phyloP scores from a whole-genome alignment of 2,329 filamentous ascomycete genomes.

The Ophiocordyceps robertsii region DNA sequence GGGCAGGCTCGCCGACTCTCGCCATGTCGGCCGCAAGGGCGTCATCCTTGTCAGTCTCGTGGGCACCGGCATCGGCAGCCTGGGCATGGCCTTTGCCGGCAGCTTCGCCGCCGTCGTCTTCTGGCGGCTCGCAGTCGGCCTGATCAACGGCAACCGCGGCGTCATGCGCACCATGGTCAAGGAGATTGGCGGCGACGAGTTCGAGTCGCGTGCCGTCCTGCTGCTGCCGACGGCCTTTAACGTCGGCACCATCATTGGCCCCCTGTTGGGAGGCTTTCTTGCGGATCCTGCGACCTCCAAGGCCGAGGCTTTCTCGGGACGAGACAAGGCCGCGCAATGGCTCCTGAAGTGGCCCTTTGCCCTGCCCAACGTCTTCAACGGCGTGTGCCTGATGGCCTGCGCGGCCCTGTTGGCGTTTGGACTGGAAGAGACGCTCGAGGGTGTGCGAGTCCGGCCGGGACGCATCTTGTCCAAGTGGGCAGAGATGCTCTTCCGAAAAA shows the following conservation, averaged over 20 bases:
- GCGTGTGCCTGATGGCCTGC: conserved; percentile 29
- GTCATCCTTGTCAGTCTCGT: conserved; percentile 65
- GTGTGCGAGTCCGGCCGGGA: conserved; percentile 28
- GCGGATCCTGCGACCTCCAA: conserved; percentile 51
- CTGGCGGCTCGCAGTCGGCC: conserved; percentile 54
- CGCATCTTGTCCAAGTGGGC: conserved; percentile 14
- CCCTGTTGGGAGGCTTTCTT: conserved; percentile 54
- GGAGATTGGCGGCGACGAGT: conserved; percentile 51
- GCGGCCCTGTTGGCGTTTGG: conserved; percentile 32
- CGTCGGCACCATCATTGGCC: conserved; percentile 59
- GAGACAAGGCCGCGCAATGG: conserved; percentile 22
- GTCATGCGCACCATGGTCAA: conserved; percentile 67
- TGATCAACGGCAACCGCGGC: conserved; percentile 61
- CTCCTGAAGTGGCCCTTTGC: conserved; percentile 39
- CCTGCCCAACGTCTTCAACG: conserved; percentile 39
- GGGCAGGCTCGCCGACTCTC: conserved; percentile 56
- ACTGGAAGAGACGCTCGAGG: conserved; percentile 41
- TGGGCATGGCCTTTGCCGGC: conserved; percentile 51
- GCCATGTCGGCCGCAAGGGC: conserved; percentile 56
- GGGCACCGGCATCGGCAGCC: conserved; percentile 37
- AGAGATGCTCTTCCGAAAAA: conserved; percentile 12
- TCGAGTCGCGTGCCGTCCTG: conserved; percentile 59
- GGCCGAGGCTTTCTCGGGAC: conserved; percentile 24
- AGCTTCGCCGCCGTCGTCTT: conserved; percentile 58
- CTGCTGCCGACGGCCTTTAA: conserved; percentile 66